Percentiles rank a stretch among this genome's conserved stretches.
Conservation (phyloP, 106 monocot species). For the Dendrobium nobile region DNA sequence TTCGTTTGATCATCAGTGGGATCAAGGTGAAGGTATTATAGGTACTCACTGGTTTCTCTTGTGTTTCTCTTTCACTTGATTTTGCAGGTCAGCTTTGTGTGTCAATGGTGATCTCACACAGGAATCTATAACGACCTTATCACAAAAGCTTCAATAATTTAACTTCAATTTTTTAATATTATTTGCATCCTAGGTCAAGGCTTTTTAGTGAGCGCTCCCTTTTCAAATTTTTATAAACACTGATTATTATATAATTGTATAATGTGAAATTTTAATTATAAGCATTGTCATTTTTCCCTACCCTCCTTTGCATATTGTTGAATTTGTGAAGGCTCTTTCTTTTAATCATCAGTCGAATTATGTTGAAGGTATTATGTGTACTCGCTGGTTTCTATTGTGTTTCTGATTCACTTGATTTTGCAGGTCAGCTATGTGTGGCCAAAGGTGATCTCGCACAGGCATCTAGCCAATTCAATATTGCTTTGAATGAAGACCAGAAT, state of each 20-base stretch:
- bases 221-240: too few species aligned
- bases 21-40: neutral
- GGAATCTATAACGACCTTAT: conserved; percentile 17
- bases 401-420: conserved; percentile 12
- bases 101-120: conserved; percentile 60
- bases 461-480: conserved; percentile 63
- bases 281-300: neutral
- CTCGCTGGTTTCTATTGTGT: neutral
- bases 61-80: conserved; percentile 7
- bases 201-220: too few species aligned
- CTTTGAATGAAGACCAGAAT: conserved; percentile 61
- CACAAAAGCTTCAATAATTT: too few species aligned
- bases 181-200: too few species aligned
- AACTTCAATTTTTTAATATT: too few species aligned
- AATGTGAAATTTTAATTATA: too few species aligned
- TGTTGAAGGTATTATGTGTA: neutral
- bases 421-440: conserved; percentile 85
- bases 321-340: neutral
- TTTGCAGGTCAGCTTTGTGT: conserved; percentile 80
- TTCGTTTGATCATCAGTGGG: neutral
- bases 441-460: conserved; percentile 74
- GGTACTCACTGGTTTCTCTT: neutral
- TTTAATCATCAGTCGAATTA: neutral
- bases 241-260: too few species aligned
- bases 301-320: neutral